These are phyloP conservation scores for Sequoia sempervirens DNA, from an alignment of 75 land plant species.

Conservation along the genomic window DNA sequence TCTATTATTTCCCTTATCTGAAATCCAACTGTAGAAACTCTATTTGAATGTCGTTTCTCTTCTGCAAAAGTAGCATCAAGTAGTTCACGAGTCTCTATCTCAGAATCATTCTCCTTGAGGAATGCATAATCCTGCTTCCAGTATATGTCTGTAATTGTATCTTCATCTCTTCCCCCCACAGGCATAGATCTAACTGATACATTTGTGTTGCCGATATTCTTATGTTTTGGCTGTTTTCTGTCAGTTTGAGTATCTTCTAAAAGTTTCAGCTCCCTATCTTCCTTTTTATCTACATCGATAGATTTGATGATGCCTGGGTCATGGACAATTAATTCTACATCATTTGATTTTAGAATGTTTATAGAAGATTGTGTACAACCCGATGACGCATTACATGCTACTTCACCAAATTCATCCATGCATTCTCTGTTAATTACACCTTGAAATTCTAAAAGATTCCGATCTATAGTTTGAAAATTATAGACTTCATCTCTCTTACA, in stretches of 20 bases:
- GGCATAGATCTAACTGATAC: background rate
- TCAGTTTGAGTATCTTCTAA: background rate
- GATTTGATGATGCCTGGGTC: background rate
- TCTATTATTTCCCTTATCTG: background rate
- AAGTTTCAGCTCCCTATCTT: background rate
- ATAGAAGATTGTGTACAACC: background rate
- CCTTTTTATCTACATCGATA: background rate
- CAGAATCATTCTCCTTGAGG: background rate
- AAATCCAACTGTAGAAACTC: background rate
- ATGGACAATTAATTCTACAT: background rate
- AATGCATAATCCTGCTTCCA: background rate
- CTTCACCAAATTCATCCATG: background rate
- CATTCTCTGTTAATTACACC: background rate
- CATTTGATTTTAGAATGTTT: background rate
- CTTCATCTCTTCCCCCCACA: background rate
- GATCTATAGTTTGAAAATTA: background rate
- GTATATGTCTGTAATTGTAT: background rate
- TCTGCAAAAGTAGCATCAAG: background rate
- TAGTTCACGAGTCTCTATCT: background rate
- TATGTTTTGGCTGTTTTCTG: background rate
- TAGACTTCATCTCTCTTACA: background rate
- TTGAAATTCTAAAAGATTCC: background rate
- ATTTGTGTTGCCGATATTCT: background rate
- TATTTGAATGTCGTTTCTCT: background rate
- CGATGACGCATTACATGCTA: background rate